Conservation (phyloP, 202 grass and related monocot species). For the Setaria italica region DNA sequence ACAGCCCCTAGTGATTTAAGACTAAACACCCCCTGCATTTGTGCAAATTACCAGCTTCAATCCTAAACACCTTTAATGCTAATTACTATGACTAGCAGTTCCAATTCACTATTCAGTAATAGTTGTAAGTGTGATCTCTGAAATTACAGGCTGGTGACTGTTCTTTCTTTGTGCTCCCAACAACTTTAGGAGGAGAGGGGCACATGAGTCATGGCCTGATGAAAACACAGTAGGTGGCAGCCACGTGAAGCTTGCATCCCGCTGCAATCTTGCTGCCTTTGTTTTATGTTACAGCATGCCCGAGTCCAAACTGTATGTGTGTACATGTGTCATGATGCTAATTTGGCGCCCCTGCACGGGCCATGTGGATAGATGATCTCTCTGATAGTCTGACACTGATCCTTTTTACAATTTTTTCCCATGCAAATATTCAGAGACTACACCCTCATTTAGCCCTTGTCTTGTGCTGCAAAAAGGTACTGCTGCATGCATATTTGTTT, state of each 20-base stretch:
- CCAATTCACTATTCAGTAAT: too few species aligned
- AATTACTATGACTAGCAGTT: too few species aligned
- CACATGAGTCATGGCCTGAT: conserved; percentile 33
- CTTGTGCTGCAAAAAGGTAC: conserved; percentile 32
- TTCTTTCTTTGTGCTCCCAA: background rate
- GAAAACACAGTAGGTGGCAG: conserved; percentile 26
- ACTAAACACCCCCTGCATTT: background rate
- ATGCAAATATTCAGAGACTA: background rate
- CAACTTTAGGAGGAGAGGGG: background rate
- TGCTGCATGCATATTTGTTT: conserved; percentile 31
- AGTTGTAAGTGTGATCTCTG: background rate
- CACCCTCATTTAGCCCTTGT: conserved; percentile 11
- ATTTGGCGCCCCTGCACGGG: conserved; percentile 23
- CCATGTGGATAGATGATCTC: conserved; percentile 26
- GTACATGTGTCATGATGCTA: conserved; percentile 29
- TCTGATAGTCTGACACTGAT: background rate
- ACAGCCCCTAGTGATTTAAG: background rate
- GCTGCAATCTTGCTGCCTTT: conserved; percentile 52
- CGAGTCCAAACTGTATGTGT: conserved; percentile 28
- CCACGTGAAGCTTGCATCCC: conserved; percentile 54
- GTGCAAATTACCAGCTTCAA: background rate
- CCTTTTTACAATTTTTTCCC: background rate
- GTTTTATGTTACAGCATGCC: background rate
- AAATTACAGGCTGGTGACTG: conserved; percentile 38
- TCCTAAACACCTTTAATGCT: background rate